These are phyloP conservation scores for Fusarium nematophilum DNA, from an alignment of 2,329 filamentous ascomycete genomes.

Conservation along the genomic window DNA sequence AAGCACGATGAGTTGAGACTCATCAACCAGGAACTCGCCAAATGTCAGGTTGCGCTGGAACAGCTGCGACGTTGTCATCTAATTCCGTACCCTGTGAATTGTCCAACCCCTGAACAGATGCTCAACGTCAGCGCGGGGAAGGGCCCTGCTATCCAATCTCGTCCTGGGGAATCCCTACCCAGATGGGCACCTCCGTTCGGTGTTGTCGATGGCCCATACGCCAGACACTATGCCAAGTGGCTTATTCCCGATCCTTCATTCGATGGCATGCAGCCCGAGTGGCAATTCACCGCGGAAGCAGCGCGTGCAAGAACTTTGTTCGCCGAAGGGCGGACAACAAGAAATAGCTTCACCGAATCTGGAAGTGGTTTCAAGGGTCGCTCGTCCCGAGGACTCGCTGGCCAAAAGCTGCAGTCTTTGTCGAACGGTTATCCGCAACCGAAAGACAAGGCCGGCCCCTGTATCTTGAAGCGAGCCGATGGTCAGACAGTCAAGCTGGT, in stretches of 20 bases:
- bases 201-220: constrained; percentile 91
- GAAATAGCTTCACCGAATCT: constrained; percentile 71
- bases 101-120: constrained; percentile 74
- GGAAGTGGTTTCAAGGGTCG: constrained; percentile 61
- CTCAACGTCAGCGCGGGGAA: constrained; percentile 78
- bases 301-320: constrained; percentile 57
- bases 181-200: constrained; percentile 89
- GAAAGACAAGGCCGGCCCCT: constrained; percentile 86
- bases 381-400: constrained; percentile 60
- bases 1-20: constrained; percentile 95
- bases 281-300: constrained; percentile 55
- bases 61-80: constrained; percentile 92
- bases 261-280: constrained; percentile 72
- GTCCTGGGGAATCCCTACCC: constrained; percentile 73
- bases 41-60: constrained; percentile 93
- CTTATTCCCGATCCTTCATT: constrained; percentile 89
- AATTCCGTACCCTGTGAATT: constrained; percentile 85
- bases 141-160: constrained; percentile 74
- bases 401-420: constrained; percentile 75
- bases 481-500: constrained; percentile 89
- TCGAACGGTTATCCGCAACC: constrained; percentile 76
- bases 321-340: constrained; percentile 80
- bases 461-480: constrained; percentile 87
- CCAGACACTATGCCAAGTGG: constrained; percentile 95
- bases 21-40: constrained; percentile 95